phyloP scores from a whole-genome alignment of 2,329 filamentous ascomycete species.

The Aspergillus jensenii region DNA sequence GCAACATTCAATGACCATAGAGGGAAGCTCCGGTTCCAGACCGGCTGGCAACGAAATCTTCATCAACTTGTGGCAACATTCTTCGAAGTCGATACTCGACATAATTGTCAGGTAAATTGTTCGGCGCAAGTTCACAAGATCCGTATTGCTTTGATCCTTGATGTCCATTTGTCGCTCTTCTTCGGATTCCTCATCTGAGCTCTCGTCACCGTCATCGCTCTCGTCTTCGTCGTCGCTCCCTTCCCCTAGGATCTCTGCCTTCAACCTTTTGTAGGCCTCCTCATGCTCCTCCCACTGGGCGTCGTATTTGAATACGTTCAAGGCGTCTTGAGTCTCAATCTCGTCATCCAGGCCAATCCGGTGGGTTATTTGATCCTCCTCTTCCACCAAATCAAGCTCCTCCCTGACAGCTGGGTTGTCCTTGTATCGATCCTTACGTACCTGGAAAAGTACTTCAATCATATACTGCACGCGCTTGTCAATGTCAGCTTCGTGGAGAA shows the following conservation, averaged over 20 bases:
- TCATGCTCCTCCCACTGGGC: constrained; percentile 87
- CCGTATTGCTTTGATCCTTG: constrained; percentile 95
- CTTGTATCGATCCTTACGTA: constrained; percentile 94
- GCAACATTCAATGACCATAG: constrained; percentile 96
- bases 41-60: constrained; percentile 85
- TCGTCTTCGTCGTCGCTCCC: constrained; percentile 81
- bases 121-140: constrained; percentile 86
- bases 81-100: constrained; percentile 93
- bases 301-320: constrained; percentile 97
- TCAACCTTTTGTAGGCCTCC: constrained; percentile 82
- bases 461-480: constrained; percentile 99
- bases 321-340: constrained; percentile 77
- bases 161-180: constrained; percentile 87
- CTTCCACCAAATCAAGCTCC: constrained; percentile 91
- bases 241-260: constrained; percentile 91
- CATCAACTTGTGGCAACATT: constrained; percentile 96
- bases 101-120: constrained; percentile 98
- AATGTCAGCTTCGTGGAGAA: constrained; percentile 93
- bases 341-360: constrained; percentile 77
- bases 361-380: constrained; percentile 98
- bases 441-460: constrained; percentile 96
- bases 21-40: constrained; percentile 84
- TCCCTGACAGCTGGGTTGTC: constrained; percentile 88
- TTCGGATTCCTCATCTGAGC: constrained; percentile 69
- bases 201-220: constrained; percentile 58